Percentiles rank a stretch among this genome's conserved stretches.
Conservation (phyloP, 768 basidiomycete species). For the Atractiella rhizophila region DNA sequence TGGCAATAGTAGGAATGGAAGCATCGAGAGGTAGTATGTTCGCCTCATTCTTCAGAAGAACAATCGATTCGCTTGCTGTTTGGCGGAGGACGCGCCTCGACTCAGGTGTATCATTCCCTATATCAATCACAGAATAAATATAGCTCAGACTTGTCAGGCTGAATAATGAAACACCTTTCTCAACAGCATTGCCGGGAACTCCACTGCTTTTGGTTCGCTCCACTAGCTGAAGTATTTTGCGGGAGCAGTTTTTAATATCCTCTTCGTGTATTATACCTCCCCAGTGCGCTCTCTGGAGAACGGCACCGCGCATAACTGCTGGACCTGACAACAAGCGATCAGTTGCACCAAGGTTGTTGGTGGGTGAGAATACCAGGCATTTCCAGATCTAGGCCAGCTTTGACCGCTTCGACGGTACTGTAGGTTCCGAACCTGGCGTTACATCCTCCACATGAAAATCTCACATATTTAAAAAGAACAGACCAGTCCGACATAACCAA, state of each 20-base stretch:
- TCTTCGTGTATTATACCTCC: constrained; percentile 18
- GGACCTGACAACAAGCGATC: constrained; percentile 22
- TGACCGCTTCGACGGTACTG: constrained; percentile 17
- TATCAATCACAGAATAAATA: too few species aligned
- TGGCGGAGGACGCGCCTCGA: constrained; percentile 25
- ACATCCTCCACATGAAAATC: too few species aligned
- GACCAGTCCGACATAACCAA: constrained; percentile 20
- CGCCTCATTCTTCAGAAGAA: constrained; percentile 28
- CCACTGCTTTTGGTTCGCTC: too few species aligned
- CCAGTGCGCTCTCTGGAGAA: constrained; percentile 12
- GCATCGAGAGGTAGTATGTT: neutral
- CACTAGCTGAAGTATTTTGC: too few species aligned
- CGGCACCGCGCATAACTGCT: constrained; percentile 14
- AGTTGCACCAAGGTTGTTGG: too few species aligned
- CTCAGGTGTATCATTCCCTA: constrained; percentile 23
- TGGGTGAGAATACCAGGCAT: constrained; percentile 10
- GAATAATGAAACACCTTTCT: constrained; percentile 29
- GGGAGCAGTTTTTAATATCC: constrained; percentile 29
- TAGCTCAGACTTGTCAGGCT: too few species aligned
- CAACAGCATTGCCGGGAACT: constrained; percentile 24
- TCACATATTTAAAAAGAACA: too few species aligned
- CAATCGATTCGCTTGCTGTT: constrained; percentile 25
- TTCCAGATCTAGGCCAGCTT: constrained; percentile 19
- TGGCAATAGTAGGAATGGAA: constrained; percentile 11
- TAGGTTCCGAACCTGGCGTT: too few species aligned